Conservation (phyloP, 169 alveolate genomes). For the Blepharisma undulans region DNA sequence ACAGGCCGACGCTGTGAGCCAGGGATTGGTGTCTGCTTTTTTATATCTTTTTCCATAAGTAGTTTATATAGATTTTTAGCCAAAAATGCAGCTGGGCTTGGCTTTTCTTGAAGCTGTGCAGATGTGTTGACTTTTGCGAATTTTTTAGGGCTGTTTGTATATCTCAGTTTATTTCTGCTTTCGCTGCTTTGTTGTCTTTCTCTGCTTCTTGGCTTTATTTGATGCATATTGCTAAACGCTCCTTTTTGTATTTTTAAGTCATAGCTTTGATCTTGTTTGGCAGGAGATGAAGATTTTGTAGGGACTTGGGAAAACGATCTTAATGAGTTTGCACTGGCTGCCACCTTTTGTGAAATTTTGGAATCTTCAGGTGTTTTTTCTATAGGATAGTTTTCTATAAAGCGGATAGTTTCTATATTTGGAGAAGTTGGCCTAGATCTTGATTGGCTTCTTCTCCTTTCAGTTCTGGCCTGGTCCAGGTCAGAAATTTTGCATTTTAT, state of each 20-base stretch:
- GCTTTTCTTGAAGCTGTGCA: background rate
- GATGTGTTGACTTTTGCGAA: background rate
- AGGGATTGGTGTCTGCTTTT: background rate
- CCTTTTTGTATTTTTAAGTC: background rate
- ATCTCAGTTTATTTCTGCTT: background rate
- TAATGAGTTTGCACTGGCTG: background rate
- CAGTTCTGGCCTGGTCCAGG: background rate
- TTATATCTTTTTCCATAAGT: background rate
- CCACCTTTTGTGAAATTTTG: background rate
- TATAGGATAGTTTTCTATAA: background rate
- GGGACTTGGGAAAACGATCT: background rate
- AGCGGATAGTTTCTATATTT: background rate
- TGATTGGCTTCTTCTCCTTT: background rate
- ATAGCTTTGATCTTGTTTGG: background rate
- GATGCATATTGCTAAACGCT: conserved; percentile 14
- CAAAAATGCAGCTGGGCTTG: background rate
- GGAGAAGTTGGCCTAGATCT: background rate
- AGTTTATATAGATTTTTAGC: background rate
- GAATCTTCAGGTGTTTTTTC: background rate
- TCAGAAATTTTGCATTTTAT: background rate
- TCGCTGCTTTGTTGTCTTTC: background rate
- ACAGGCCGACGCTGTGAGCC: background rate
- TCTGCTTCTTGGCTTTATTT: background rate
- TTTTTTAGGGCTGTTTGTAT: background rate
- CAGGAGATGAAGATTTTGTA: background rate